Conservation (phyloP, 2,329 filamentous ascomycete genomes). For the Fusarium incarnatum region DNA sequence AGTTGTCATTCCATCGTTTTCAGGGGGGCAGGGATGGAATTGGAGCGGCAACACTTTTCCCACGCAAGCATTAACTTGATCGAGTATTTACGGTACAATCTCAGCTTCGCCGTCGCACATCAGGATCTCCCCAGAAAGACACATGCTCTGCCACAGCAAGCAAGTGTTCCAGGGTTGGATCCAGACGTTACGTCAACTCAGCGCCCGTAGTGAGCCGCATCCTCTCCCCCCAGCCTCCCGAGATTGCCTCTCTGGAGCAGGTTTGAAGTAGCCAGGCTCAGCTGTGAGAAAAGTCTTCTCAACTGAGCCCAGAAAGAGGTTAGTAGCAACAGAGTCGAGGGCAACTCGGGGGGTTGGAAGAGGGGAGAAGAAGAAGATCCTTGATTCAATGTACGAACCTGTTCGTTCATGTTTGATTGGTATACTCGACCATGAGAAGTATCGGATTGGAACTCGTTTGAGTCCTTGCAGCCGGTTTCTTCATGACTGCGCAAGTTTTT, state of each 20-base stretch:
- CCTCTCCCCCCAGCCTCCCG: constrained; percentile 50
- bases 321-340: constrained; percentile 46
- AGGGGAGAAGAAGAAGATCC: constrained; percentile 52
- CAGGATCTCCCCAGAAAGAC: constrained; percentile 54
- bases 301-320: constrained; percentile 27
- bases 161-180: constrained; percentile 62
- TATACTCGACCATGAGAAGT: constrained; percentile 37
- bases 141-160: not conserved
- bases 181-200: constrained; percentile 63
- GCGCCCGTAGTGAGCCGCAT: constrained; percentile 89
- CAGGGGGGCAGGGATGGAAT: constrained; percentile 48
- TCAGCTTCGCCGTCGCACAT: constrained; percentile 76
- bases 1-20: constrained; percentile 50
- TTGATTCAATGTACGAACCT: constrained; percentile 59
- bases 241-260: constrained; percentile 47
- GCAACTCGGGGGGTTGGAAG: constrained; percentile 37
- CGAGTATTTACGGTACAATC: constrained; percentile 95
- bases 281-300: not conserved
- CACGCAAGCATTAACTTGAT: constrained; percentile 99
- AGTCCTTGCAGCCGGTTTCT: constrained; percentile 19
- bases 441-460: constrained; percentile 5
- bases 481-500: constrained; percentile 21
- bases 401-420: constrained; percentile 45
- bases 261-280: constrained; percentile 12
- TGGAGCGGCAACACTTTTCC: constrained; percentile 94